Conservation (phyloP, 306 rosid genomes). For the Citrullus colocynthis region DNA sequence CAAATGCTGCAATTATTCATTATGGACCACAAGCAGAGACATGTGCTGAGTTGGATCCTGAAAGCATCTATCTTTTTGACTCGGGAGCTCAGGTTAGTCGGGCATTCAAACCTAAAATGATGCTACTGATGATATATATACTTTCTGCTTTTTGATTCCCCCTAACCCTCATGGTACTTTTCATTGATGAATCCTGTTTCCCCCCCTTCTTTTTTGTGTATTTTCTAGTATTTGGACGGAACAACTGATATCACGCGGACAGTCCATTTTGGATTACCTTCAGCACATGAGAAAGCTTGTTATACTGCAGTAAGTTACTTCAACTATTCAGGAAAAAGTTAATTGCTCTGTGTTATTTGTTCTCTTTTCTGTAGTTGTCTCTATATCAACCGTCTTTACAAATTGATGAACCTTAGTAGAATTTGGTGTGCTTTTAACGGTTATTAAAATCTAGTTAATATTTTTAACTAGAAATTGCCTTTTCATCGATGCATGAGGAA, state of each 20-base stretch:
- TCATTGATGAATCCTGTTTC: not conserved
- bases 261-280: constrained; percentile 92
- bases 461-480: not conserved
- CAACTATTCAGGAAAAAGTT: constrained; percentile 1
- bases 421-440: not conserved
- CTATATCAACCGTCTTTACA: not conserved
- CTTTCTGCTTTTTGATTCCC: not conserved
- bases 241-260: constrained; percentile 96
- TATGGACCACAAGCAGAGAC: constrained; percentile 64
- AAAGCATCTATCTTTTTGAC: constrained; percentile 80
- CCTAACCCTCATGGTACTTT: not conserved
- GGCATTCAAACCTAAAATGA: not conserved
- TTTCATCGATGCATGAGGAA: not conserved
- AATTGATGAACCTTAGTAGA: not conserved
- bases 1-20: constrained; percentile 97
- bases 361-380: not conserved
- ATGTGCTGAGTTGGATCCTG: constrained; percentile 85
- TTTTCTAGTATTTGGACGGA: constrained; percentile 81
- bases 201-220: constrained; percentile 15
- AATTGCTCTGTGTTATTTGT: not conserved
- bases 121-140: not conserved
- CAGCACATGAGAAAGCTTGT: constrained; percentile 75
- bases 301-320: constrained; percentile 73
- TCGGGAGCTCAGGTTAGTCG: constrained; percentile 94
- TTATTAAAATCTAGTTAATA: not conserved